phyloP scores from a whole-genome alignment of 2,329 filamentous ascomycete species.

The Lachnellula arida region DNA sequence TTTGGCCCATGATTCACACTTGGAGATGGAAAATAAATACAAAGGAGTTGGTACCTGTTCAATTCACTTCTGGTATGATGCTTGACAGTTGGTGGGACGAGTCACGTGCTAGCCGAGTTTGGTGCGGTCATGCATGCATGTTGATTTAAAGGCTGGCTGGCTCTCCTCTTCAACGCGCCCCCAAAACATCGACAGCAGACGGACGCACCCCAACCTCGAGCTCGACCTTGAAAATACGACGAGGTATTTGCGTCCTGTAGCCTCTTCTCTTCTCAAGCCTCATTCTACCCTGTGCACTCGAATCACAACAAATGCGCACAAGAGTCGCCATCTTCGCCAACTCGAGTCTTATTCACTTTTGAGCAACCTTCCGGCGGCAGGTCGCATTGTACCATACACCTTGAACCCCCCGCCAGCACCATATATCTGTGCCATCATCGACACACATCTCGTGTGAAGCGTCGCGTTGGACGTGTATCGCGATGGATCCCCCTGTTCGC shows the following conservation, averaged over 20 bases:
- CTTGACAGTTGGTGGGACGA: too few species aligned
- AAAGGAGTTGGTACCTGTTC: too few species aligned
- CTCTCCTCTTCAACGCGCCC: conserved; percentile 8
- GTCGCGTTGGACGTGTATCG: background rate
- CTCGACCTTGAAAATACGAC: too few species aligned
- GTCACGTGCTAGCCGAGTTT: too few species aligned
- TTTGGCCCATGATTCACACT: too few species aligned
- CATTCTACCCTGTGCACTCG: background rate
- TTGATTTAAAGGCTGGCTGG: background rate
- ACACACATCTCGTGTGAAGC: background rate
- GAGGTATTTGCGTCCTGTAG: too few species aligned
- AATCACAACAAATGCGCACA: conserved; percentile 4
- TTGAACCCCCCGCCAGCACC: background rate
- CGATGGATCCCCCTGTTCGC: conserved; percentile 13
- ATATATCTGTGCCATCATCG: background rate
- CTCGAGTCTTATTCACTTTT: conserved; percentile 5
- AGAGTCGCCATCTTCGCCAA: background rate
- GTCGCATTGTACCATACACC: background rate
- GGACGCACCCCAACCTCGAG: background rate
- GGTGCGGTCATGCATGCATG: background rate
- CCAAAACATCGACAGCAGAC: background rate
- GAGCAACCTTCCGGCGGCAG: background rate
- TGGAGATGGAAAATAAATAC: too few species aligned
- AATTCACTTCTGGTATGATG: too few species aligned
- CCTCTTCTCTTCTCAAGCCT: conserved; percentile 1